A percentile compares a stretch with the other conserved stretches of the same genome.
Conservation (phyloP, 768 basidiomycete genomes). For the Lactarius quietus region DNA sequence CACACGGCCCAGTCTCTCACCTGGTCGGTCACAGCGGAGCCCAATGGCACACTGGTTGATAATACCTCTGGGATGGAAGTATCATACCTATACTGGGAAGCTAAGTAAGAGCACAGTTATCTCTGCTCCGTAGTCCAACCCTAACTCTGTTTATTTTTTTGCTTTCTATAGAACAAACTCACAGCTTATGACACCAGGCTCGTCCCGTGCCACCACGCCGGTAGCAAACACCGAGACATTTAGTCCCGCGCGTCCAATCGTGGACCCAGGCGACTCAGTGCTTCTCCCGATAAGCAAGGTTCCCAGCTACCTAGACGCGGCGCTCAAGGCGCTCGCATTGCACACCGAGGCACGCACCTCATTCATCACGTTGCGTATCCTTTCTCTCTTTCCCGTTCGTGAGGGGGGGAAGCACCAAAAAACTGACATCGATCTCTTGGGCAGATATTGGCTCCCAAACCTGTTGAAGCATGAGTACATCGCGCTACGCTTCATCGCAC, state of each 20-base stretch:
- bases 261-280: slow-evolving; percentile 8
- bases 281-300: slow-evolving; percentile 33
- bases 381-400: slow-evolving; percentile 21
- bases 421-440: not conserved
- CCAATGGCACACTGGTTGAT: slow-evolving; percentile 12
- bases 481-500: slow-evolving; percentile 46
- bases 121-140: too few relatives aligned
- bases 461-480: slow-evolving; percentile 40
- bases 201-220: slow-evolving; percentile 1
- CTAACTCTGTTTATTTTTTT: too few relatives aligned
- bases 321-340: slow-evolving; percentile 34
- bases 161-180: not conserved
- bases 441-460: slow-evolving; percentile 42
- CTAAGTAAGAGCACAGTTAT: not conserved
- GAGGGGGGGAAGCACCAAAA: not conserved
- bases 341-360: slow-evolving; percentile 43
- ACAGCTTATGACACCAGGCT: not conserved
- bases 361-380: slow-evolving; percentile 43
- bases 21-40: slow-evolving; percentile 14
- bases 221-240: slow-evolving; percentile 6
- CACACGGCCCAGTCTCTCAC: slow-evolving; percentile 1
- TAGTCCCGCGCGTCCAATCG: slow-evolving; percentile 13
- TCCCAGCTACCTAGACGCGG: slow-evolving; percentile 39
- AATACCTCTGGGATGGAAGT: slow-evolving; percentile 11
- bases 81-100: slow-evolving; percentile 18